A percentile compares a stretch with the other conserved stretches of the same genome.
phyloP scores from a whole-genome alignment of 202 grass and related monocot species.

The Sporobolus alterniflorus region DNA sequence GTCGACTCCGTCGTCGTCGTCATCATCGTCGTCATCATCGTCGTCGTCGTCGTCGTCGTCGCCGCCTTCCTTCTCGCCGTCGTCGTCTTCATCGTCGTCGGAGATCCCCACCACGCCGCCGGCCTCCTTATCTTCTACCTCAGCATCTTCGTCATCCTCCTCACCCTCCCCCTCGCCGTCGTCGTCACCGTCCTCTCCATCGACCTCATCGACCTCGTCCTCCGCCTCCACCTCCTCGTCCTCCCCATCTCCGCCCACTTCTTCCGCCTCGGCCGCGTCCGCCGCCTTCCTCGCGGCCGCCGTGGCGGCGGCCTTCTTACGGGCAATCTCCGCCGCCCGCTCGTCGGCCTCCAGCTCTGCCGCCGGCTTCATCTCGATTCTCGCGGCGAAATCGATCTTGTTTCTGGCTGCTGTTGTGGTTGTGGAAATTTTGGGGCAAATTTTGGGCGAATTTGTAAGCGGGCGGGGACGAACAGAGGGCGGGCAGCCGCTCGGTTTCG shows the following conservation, averaged over 20 bases:
- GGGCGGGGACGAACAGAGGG: conserved; percentile 46
- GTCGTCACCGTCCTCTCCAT: conserved; percentile 34
- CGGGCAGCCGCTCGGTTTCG: conserved; percentile 33
- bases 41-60: conserved; percentile 42
- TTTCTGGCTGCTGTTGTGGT: conserved; percentile 6
- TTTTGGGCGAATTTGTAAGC: conserved; percentile 65
- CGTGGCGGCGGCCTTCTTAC: conserved; percentile 38
- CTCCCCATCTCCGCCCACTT: conserved; percentile 35
- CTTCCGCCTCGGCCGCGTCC: conserved; percentile 16
- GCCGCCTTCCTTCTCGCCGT: conserved; percentile 21
- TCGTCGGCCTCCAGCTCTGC: conserved; percentile 43
- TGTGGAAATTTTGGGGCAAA: conserved; percentile 24
- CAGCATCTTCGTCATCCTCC: conserved; percentile 13
- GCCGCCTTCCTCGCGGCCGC: conserved; percentile 28
- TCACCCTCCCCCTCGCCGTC: conserved; percentile 30
- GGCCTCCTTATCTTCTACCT: conserved; percentile 35
- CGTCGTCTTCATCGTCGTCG: conserved; percentile 45
- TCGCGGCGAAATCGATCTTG: neutral
- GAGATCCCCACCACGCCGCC: conserved; percentile 40
- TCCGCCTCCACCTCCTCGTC: neutral
- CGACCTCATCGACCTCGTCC: conserved; percentile 27
- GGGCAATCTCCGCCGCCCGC: conserved; percentile 36
- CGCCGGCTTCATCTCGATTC: conserved; percentile 47
- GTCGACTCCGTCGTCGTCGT: conserved; percentile 26
- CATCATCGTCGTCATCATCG: conserved; percentile 22